phyloP scores from a whole-genome alignment of 2,329 filamentous ascomycete species.

The Sordariomycetes sp. region DNA sequence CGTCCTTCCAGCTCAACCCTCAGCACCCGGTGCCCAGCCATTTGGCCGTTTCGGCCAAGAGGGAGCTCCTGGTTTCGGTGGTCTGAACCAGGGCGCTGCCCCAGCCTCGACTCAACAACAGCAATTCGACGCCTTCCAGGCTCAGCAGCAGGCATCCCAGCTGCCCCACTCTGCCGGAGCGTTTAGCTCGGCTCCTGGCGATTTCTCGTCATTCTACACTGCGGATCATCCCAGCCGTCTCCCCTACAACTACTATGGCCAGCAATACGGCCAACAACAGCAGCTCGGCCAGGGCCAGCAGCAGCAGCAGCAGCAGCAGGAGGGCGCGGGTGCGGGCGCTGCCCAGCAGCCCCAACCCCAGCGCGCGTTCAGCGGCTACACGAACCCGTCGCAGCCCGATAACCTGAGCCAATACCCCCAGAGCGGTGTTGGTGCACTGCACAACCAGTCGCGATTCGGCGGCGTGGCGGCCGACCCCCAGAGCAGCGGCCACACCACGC shows the following conservation, averaged over 20 bases:
- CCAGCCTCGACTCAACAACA: conserved; percentile 26
- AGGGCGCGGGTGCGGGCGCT: conserved; percentile 49
- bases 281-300: no score
- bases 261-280: conserved; percentile 42
- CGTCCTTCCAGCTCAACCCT: conserved; percentile 33
- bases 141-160: conserved; percentile 47
- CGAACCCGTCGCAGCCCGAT: conserved; percentile 46
- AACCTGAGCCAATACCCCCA: conserved; percentile 63
- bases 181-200: conserved; percentile 64
- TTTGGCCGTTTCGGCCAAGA: conserved; percentile 60
- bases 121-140: conserved; percentile 51
- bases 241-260: conserved; percentile 66
- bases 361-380: conserved; percentile 69
- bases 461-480: conserved; percentile 54
- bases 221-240: conserved; percentile 62
- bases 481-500: conserved; percentile 83
- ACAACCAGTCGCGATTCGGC: conserved; percentile 49
- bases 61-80: conserved; percentile 61
- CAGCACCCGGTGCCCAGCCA: conserved; percentile 41
- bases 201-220: conserved; percentile 81
- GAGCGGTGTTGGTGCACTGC: conserved; percentile 45
- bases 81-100: conserved; percentile 66
- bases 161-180: conserved; percentile 50
- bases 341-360: conserved; percentile 40
- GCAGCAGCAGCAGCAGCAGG: conserved; percentile 44